A percentile compares a stretch with the other conserved stretches of the same genome.
Evolutionary conservation across 148 eudicot species (phyloP).

Genomic region (Persicaria tinctoria): DNA sequence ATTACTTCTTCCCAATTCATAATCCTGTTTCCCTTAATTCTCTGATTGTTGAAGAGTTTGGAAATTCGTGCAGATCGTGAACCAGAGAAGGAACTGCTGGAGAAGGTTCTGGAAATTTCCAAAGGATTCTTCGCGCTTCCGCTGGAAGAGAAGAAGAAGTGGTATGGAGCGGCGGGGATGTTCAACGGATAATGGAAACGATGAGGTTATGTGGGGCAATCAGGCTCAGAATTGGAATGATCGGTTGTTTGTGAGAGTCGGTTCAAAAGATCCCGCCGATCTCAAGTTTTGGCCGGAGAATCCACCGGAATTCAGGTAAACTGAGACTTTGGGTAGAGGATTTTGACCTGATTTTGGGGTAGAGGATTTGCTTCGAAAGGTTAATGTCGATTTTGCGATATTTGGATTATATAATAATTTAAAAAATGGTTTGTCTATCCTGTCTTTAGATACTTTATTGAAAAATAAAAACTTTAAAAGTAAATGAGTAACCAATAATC

Average conservation of each 20-base stretch:
- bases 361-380: too few relatives aligned
- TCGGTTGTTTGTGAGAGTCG: conserved; percentile 2
- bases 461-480: too few relatives aligned
- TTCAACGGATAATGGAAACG: conserved; percentile 12
- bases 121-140: conserved; percentile 12
- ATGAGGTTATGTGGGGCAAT: neutral
- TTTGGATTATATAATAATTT: too few relatives aligned
- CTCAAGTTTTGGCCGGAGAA: conserved; percentile 7
- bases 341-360: too few relatives aligned
- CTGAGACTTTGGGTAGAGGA: neutral
- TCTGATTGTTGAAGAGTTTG: neutral
- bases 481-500: too few relatives aligned
- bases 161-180: neutral
- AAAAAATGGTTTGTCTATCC: too few relatives aligned
- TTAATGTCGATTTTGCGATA: too few relatives aligned
- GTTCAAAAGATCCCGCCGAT: conserved; percentile 8
- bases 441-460: too few relatives aligned
- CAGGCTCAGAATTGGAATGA: conserved; percentile 9
- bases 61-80: neutral
- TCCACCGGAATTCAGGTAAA: conserved; percentile 5
- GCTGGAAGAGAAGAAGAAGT: conserved; percentile 9
- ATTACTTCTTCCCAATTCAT: neutral
- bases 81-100: conserved; percentile 9
- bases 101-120: conserved; percentile 13
- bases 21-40: neutral